Conservation (phyloP, 129 eudicot genomes). For the Arctium minus region DNA sequence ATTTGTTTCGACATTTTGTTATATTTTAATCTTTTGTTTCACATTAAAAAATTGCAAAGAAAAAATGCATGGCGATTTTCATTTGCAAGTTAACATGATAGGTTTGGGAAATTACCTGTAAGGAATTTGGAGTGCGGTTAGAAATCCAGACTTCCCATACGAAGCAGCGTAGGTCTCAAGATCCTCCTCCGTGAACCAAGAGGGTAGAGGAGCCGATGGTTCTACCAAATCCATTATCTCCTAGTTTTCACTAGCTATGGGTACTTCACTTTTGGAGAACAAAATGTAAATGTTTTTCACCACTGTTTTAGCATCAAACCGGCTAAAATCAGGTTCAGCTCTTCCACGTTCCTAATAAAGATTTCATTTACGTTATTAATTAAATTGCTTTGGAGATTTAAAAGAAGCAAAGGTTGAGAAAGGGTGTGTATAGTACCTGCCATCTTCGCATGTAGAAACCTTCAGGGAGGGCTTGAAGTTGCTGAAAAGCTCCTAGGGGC, state of each 20-base stretch:
- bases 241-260: constrained; percentile 43
- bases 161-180: constrained; percentile 25
- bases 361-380: background rate
- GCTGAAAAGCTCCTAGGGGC: constrained; percentile 1
- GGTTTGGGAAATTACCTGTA: constrained; percentile 29
- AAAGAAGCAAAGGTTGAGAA: background rate
- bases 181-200: no score
- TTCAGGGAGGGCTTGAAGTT: constrained; percentile 26
- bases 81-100: background rate
- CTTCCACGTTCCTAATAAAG: constrained; percentile 47
- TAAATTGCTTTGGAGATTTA: background rate
- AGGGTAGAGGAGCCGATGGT: constrained; percentile 32
- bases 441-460: constrained; percentile 47
- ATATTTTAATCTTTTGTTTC: no score
- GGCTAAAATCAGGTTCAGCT: constrained; percentile 58
- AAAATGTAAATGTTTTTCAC: constrained; percentile 44
- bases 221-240: constrained; percentile 62
- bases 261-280: constrained; percentile 50
- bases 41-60: background rate
- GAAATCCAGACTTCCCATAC: constrained; percentile 50
- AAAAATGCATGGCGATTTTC: background rate
- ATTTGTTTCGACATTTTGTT: no score
- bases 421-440: constrained; percentile 22
- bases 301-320: constrained; percentile 43
- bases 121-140: constrained; percentile 53